Percentiles rank a stretch among this genome's conserved stretches.
phyloP scores from a whole-genome alignment of 2,329 filamentous ascomycete species.

The Scolecobasidium constrictum region DNA sequence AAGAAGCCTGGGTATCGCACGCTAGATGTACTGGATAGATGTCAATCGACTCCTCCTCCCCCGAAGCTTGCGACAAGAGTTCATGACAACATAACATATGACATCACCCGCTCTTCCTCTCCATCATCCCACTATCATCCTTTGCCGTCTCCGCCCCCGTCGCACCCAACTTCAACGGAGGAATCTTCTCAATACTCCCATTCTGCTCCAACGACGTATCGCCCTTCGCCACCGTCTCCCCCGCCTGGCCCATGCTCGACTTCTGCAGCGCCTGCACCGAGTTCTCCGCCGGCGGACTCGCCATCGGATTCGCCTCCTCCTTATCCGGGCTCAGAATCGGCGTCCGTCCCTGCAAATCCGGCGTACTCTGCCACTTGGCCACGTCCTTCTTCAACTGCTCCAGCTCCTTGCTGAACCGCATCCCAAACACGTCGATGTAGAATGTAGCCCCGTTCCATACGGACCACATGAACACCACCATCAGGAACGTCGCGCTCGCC shows the following conservation, averaged over 20 bases:
- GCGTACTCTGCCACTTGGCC: slow-evolving; percentile 63
- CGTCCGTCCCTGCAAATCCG: slow-evolving; percentile 15
- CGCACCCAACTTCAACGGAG: neutral
- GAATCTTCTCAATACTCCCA: neutral
- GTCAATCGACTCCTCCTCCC: no score
- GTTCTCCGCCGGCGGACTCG: slow-evolving; percentile 2
- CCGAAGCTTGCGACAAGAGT: no score
- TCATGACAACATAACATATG: neutral
- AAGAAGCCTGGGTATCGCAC: no score
- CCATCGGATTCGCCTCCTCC: neutral
- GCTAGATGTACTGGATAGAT: no score
- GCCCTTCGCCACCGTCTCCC: neutral
- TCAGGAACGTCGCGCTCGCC: slow-evolving; percentile 66
- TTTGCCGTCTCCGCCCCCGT: neutral
- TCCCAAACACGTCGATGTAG: slow-evolving; percentile 97
- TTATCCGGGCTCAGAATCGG: slow-evolving; percentile 1
- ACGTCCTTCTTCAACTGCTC: slow-evolving; percentile 84
- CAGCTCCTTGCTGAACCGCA: slow-evolving; percentile 90
- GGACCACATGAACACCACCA: slow-evolving; percentile 81
- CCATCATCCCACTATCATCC: neutral
- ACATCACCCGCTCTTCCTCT: neutral
- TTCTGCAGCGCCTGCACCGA: neutral
- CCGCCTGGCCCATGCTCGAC: neutral
- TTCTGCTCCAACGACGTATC: no score
- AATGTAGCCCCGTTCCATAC: slow-evolving; percentile 95